phyloP scores from a whole-genome alignment of 352 stramenopile species.

The Phytophthora fragariae region DNA sequence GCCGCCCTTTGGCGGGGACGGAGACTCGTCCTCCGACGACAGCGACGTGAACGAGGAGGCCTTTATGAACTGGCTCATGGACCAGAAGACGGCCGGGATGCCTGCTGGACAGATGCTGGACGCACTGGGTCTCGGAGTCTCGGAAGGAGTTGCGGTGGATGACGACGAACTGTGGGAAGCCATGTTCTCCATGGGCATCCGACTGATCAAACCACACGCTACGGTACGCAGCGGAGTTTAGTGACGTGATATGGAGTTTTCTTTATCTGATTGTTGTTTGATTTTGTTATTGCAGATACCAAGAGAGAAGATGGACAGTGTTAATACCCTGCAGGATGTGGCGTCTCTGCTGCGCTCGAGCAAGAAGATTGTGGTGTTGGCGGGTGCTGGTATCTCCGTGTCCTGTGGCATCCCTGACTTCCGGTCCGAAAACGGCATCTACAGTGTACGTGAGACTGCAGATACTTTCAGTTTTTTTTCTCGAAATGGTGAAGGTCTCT shows the following conservation, averaged over 20 bases:
- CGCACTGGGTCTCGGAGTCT: slow-evolving; percentile 76
- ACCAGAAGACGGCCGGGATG: slow-evolving; percentile 78
- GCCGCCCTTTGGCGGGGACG: slow-evolving; percentile 29
- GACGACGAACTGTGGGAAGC: slow-evolving; percentile 88
- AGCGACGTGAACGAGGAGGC: slow-evolving; percentile 73
- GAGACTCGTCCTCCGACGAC: slow-evolving; percentile 40
- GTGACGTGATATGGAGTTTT: neutral
- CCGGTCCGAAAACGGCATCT: slow-evolving; percentile 93
- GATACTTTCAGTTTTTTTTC: neutral
- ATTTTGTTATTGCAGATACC: slow-evolving; percentile 30
- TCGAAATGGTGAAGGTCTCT: neutral
- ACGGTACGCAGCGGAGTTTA: slow-evolving; percentile 39
- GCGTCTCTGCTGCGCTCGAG: slow-evolving; percentile 71
- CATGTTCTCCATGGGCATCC: slow-evolving; percentile 88
- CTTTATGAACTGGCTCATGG: slow-evolving; percentile 82
- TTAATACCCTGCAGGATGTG: slow-evolving; percentile 82
- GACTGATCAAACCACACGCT: slow-evolving; percentile 73
- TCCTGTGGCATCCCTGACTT: slow-evolving; percentile 99
- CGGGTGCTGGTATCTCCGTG: slow-evolving; percentile 96
- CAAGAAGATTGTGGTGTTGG: slow-evolving; percentile 93
- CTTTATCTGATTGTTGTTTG: slow-evolving; percentile 3
- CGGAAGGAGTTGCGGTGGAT: slow-evolving; percentile 78
- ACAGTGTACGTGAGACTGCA: slow-evolving; percentile 69
- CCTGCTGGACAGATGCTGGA: slow-evolving; percentile 78
- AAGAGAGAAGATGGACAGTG: slow-evolving; percentile 57